phyloP scores from a whole-genome alignment of 345 rosid species.

The Limnanthes douglasii region DNA sequence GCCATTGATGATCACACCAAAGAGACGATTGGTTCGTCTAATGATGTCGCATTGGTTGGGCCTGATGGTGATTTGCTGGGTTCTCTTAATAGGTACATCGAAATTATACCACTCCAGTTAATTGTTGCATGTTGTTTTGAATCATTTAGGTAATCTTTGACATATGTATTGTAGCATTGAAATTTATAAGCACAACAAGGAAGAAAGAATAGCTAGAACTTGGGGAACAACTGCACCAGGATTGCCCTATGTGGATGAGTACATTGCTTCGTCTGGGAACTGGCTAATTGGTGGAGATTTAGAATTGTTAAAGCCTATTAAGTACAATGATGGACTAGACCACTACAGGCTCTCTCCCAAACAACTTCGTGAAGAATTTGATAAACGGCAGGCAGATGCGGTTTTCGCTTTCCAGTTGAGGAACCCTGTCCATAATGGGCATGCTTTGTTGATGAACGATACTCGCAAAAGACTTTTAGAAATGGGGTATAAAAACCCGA shows the following conservation, averaged over 20 bases:
- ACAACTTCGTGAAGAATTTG: constrained; percentile 74
- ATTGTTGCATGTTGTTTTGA: neutral
- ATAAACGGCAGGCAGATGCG: constrained; percentile 81
- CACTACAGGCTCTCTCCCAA: constrained; percentile 79
- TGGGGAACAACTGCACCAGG: constrained; percentile 95
- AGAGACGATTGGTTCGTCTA: constrained; percentile 42
- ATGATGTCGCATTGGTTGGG: constrained; percentile 39
- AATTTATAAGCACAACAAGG: constrained; percentile 84
- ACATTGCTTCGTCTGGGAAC: constrained; percentile 58
- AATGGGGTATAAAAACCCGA: constrained; percentile 86
- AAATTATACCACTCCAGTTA: neutral
- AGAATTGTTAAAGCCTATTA: constrained; percentile 63
- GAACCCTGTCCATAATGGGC: constrained; percentile 96
- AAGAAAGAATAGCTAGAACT: constrained; percentile 84
- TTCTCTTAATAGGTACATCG: constrained; percentile 50
- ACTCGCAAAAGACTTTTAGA: constrained; percentile 66
- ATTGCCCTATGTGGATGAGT: constrained; percentile 81
- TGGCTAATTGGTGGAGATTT: constrained; percentile 96
- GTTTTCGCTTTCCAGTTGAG: constrained; percentile 93
- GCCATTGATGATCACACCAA: constrained; percentile 73
- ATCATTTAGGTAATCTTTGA: neutral
- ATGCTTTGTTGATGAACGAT: constrained; percentile 87
- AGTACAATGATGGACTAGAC: constrained; percentile 93
- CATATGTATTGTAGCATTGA: constrained; percentile 42
- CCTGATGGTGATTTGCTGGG: constrained; percentile 54